Conservation (phyloP, 139 green algal genomes). For the Coelastrella sp. region DNA sequence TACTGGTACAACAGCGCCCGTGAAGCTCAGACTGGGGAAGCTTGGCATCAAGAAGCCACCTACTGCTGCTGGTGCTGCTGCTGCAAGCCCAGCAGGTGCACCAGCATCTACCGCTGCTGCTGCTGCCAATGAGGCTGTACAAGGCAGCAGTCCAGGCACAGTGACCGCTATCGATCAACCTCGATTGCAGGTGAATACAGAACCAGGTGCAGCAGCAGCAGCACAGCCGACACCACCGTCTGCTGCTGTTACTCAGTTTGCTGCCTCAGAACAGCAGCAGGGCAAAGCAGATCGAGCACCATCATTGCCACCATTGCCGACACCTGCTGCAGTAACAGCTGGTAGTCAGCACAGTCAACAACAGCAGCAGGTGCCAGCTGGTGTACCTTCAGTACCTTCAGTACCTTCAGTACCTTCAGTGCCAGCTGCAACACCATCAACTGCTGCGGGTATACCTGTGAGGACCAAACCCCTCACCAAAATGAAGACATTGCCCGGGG, state of each 20-base stretch:
- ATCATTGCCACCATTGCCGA: background rate
- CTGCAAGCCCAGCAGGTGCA: background rate
- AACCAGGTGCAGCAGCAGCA: background rate
- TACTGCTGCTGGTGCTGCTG: conserved; percentile 9
- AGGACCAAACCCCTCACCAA: background rate
- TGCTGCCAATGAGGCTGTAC: background rate
- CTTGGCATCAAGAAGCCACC: background rate
- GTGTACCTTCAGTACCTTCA: background rate
- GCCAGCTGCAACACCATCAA: background rate
- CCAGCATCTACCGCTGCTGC: background rate
- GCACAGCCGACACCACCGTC: background rate
- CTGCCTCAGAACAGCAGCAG: background rate
- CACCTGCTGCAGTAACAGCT: background rate
- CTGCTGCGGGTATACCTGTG: background rate
- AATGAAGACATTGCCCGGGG: background rate
- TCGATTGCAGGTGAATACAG: background rate
- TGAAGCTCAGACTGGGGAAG: background rate
- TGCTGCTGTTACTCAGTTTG: background rate
- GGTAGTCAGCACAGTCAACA: background rate
- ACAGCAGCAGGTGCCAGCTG: background rate
- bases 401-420: too few species aligned
- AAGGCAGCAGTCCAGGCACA: conserved; percentile 3
- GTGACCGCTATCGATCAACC: background rate
- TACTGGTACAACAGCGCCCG: conserved; percentile 9
- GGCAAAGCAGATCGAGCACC: background rate